Evolutionary conservation across 345 rosid species (phyloP).

Genomic region (Citrus glauca): DNA sequence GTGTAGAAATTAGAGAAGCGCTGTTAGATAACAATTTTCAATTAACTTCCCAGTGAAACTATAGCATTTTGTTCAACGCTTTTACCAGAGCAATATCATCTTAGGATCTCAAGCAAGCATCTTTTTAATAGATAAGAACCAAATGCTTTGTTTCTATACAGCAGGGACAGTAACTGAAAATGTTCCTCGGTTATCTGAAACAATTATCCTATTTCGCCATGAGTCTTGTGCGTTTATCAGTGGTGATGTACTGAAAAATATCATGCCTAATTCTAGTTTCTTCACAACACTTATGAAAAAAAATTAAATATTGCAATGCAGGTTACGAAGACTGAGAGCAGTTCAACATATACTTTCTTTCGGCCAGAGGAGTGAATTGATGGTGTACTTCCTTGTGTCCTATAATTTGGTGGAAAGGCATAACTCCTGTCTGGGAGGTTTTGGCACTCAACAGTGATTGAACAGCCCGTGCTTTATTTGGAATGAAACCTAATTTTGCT

Average conservation of each 20-base stretch:
- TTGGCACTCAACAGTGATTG: neutral
- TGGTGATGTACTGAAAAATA: neutral
- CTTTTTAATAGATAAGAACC: neutral
- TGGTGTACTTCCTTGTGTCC: neutral
- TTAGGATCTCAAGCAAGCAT: neutral
- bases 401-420: neutral
- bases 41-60: neutral
- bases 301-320: conserved; percentile 22
- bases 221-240: neutral
- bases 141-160: neutral
- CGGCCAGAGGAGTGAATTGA: conserved; percentile 48
- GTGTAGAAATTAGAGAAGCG: neutral
- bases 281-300: neutral
- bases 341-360: conserved; percentile 53
- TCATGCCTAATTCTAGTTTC: neutral
- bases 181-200: neutral
- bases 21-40: neutral
- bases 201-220: neutral
- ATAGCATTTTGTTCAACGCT: neutral
- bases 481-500: neutral
- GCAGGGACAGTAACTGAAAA: neutral
- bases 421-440: neutral
- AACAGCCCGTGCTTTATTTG: neutral
- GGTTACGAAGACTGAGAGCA: conserved; percentile 66
- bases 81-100: neutral